Evolutionary conservation across 768 basidiomycete genomes (phyloP).

Genomic region (Trametes cubensis): DNA sequence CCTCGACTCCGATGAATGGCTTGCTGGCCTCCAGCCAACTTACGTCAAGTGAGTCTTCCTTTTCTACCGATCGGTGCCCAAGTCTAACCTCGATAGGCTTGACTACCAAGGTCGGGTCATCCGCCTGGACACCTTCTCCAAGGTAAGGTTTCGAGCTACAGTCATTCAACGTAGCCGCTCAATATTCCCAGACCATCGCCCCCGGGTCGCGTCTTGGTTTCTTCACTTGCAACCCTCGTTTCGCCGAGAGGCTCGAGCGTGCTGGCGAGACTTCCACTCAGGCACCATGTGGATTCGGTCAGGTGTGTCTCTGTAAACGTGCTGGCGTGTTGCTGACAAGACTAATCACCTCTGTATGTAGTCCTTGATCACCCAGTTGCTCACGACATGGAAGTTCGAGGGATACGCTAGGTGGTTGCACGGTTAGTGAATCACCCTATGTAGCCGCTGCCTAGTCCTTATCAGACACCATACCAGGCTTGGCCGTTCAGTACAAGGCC

Average conservation of each 20-base stretch:
- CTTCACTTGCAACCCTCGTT: slow-evolving; percentile 76
- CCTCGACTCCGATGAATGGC: slow-evolving; percentile 43
- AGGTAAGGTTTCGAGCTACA: slow-evolving; percentile 43
- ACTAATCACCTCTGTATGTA: slow-evolving; percentile 17
- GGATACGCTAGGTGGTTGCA: slow-evolving; percentile 81
- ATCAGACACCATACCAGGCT: slow-evolving; percentile 36
- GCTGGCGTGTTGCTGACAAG: no score
- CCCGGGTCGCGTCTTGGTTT: slow-evolving; percentile 80
- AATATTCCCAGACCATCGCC: slow-evolving; percentile 61
- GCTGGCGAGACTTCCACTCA: slow-evolving; percentile 70
- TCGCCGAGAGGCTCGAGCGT: slow-evolving; percentile 75
- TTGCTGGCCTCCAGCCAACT: slow-evolving; percentile 60
- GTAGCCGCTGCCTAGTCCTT: background rate
- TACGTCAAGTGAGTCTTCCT: slow-evolving; percentile 52
- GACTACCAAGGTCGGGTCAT: slow-evolving; percentile 85
- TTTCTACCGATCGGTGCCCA: background rate
- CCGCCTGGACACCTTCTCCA: slow-evolving; percentile 79
- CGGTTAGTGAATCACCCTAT: slow-evolving; percentile 41
- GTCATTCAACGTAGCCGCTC: background rate
- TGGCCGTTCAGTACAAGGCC: slow-evolving; percentile 56
- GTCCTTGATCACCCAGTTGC: slow-evolving; percentile 61
- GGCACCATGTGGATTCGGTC: slow-evolving; percentile 71
- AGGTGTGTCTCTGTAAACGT: slow-evolving; percentile 41
- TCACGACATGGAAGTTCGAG: slow-evolving; percentile 66
- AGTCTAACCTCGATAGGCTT: slow-evolving; percentile 39